A percentile compares a stretch with the other conserved stretches of the same genome.
Evolutionary conservation across 2,329 filamentous ascomycete genomes (phyloP).

Genomic region (Thermochaetoides dissita): DNA sequence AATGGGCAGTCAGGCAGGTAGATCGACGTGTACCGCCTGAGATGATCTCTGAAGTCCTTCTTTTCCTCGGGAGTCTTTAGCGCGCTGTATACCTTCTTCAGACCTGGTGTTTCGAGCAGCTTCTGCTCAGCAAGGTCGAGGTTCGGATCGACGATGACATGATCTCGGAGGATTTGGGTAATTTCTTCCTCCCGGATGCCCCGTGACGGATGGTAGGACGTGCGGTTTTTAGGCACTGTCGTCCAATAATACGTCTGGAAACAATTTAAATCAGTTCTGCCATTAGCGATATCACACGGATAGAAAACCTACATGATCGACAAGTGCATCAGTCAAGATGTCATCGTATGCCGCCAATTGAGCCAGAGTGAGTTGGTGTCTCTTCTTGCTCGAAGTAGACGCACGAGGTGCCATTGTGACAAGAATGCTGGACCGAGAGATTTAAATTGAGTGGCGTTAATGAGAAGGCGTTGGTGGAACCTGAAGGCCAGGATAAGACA

Average conservation of each 20-base stretch:
- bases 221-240: slow-evolving; percentile 83
- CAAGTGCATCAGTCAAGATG: slow-evolving; percentile 82
- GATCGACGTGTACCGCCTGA: slow-evolving; percentile 82
- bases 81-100: slow-evolving; percentile 54
- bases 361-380: slow-evolving; percentile 65
- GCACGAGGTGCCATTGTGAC: slow-evolving; percentile 9
- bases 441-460: background rate
- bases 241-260: slow-evolving; percentile 88
- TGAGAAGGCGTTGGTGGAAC: slow-evolving; percentile 1
- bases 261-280: background rate
- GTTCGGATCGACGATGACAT: slow-evolving; percentile 65
- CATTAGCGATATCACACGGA: background rate
- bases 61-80: slow-evolving; percentile 66
- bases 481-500: no score
- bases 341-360: slow-evolving; percentile 92
- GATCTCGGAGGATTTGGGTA: slow-evolving; percentile 43
- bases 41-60: slow-evolving; percentile 71
- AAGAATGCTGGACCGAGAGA: no score
- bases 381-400: slow-evolving; percentile 29
- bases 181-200: slow-evolving; percentile 57
- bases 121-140: slow-evolving; percentile 54
- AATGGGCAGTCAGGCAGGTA: slow-evolving; percentile 90
- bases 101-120: slow-evolving; percentile 57
- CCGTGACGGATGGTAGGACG: slow-evolving; percentile 71
- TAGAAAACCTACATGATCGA: slow-evolving; percentile 69